Conservation (phyloP, 805 yeast species). For the Tetrapisispora taiwanensis region DNA sequence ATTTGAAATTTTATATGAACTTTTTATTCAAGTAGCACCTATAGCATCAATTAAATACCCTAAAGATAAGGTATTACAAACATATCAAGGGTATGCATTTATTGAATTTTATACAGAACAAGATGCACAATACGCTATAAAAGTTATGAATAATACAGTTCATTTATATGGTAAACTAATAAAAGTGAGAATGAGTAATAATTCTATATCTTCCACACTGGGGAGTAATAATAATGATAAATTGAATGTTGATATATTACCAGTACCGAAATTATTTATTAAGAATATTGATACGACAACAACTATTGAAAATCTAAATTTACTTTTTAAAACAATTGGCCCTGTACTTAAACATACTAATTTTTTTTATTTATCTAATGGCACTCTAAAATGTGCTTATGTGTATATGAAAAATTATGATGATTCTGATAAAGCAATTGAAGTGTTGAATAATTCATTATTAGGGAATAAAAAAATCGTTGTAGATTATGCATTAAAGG, state of each 20-base stretch:
- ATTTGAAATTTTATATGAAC: slow-evolving; percentile 65
- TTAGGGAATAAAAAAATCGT: slow-evolving; percentile 55
- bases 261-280: slow-evolving; percentile 61
- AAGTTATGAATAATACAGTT: slow-evolving; percentile 43
- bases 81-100: slow-evolving; percentile 84
- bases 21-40: slow-evolving; percentile 79
- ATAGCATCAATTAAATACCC: slow-evolving; percentile 64
- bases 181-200: slow-evolving; percentile 40
- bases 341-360: slow-evolving; percentile 40
- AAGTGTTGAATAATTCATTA: slow-evolving; percentile 54
- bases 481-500: slow-evolving; percentile 65
- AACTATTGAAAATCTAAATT: slow-evolving; percentile 46
- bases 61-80: slow-evolving; percentile 57
- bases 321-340: slow-evolving; percentile 58
- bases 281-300: slow-evolving; percentile 59
- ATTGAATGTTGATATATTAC: slow-evolving; percentile 9
- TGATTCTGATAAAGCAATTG: slow-evolving; percentile 61
- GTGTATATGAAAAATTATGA: slow-evolving; percentile 55
- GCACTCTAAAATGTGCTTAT: slow-evolving; percentile 49
- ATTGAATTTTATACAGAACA: slow-evolving; percentile 50
- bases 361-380: slow-evolving; percentile 36
- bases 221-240: slow-evolving; percentile 11
- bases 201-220: slow-evolving; percentile 3
- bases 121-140: slow-evolving; percentile 64
- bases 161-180: slow-evolving; percentile 52